Base-by-base conservation (phyloP, 768 basidiomycete species). In the Tylopilus rubrobrunneus region DNA sequence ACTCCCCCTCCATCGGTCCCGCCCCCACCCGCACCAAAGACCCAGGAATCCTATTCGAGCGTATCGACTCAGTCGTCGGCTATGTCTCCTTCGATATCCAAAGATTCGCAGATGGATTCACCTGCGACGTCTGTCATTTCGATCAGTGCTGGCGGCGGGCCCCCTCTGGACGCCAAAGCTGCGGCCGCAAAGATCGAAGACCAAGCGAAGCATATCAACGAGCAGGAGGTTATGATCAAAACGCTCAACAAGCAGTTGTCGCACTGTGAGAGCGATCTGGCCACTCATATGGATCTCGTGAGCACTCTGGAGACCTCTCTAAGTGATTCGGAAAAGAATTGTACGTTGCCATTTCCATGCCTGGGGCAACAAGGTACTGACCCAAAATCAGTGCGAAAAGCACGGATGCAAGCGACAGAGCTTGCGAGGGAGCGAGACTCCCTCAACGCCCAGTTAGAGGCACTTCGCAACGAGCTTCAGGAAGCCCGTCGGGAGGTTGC, bases 341-440 rank as follows among this genome's bases (percentile, higher is more conserved):
- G 92, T 93, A 71, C 73, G 91, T 82, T 56, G 12, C 49, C 34
- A 52, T 45, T 49, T 55, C 25, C 29, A 43, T 49, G 44, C 23
- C 46, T 43, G n/a, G 23, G 29, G 34, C 40, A 47, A 10, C 40
- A 48, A 10, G 46, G 23, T 29, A 46, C 57, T 54, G 45, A 59
- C 55, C 46, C 41, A 31, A 11, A 29, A 51, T 33, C 62, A 93
- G 90, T 96, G 51, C 89, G 94, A 56, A 96, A 96, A 72, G 88
- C 92, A 7, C 89, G 93, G 36, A 87, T 92, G 84, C 93, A 95
- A 68, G 90, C 92, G 19, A 92, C 89, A 51, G 93, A 96, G 65
- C 73, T 94, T 37, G 88, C 87, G 10, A 81, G 88, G 47, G 93
- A 96, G 70, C 84, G 93, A 43, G 93, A 95, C 69, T 78, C 79